phyloP scores from a whole-genome alignment of 73 alveolate genomes.

The Stentor coeruleus region DNA sequence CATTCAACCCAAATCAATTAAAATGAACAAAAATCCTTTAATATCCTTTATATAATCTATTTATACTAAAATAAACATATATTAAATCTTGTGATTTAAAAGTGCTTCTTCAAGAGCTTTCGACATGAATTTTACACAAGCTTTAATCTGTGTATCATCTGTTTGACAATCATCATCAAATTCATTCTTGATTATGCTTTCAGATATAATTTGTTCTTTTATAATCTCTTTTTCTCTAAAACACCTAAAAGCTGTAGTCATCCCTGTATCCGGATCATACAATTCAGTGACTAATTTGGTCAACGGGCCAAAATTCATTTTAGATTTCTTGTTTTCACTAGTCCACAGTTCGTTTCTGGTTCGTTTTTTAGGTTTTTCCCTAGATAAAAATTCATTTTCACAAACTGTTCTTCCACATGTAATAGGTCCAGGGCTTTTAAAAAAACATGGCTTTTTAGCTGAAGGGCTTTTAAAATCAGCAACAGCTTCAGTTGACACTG shows the following conservation, averaged over 20 bases:
- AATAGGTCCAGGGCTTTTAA: no score
- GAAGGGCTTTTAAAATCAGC: no score
- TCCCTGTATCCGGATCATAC: constrained; percentile 3
- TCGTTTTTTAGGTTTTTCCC: no score
- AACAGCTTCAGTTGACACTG: no score
- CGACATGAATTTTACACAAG: not conserved
- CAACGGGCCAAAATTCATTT: not conserved
- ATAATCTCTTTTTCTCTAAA: constrained; percentile 4
- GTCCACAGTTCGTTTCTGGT: not conserved
- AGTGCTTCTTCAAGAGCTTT: not conserved
- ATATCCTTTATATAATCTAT: no score
- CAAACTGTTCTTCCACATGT: no score
- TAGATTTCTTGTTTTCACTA: constrained; percentile 8
- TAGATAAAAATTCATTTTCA: no score
- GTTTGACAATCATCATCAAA: constrained; percentile 21
- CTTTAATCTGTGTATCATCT: constrained; percentile 1
- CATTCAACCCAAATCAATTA: no score
- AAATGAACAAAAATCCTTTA: no score
- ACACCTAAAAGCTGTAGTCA: constrained; percentile 6
- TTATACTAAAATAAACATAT: no score
- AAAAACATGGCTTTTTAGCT: no score
- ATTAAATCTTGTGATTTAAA: no score
- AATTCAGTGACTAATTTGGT: not conserved
- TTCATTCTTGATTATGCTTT: not conserved
- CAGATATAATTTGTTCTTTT: not conserved